A percentile compares a stretch with the other conserved stretches of the same genome.
phyloP scores from a whole-genome alignment of 1,284 basidiomycete genomes.

The Rugosomyces carneus region DNA sequence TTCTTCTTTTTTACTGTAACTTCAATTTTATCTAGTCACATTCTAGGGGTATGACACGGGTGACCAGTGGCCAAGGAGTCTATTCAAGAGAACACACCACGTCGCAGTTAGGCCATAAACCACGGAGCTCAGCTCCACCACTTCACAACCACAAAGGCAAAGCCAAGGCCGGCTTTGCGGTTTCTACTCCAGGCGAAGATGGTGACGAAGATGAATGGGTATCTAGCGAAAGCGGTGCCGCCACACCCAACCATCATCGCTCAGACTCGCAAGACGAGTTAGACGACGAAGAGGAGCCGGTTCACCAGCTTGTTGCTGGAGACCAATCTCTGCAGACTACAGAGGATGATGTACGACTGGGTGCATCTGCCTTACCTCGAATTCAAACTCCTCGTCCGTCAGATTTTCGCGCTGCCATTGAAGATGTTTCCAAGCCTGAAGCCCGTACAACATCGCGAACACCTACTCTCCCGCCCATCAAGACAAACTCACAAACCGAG shows the following conservation, averaged over 20 bases:
- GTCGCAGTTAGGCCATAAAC: conserved; percentile 24
- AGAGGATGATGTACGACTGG: conserved; percentile 10
- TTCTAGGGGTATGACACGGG: conserved; percentile 34
- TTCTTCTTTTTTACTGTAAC: conserved; percentile 13
- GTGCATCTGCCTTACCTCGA: conserved; percentile 25
- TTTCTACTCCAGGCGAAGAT: conserved; percentile 48
- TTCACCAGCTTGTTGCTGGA: conserved; percentile 11
- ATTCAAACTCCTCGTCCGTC: conserved; percentile 32
- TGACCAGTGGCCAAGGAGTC: conserved; percentile 44
- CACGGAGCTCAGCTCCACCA: conserved; percentile 16
- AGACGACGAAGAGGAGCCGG: conserved; percentile 22
- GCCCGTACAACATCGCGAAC: conserved; percentile 10
- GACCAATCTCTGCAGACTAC: conserved; percentile 12
- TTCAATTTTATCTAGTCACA: conserved; percentile 20
- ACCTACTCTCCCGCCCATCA: conserved; percentile 15
- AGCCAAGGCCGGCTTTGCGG: conserved; percentile 51
- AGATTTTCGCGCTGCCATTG: conserved; percentile 22
- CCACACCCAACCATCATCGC: conserved; percentile 46
- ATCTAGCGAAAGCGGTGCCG: conserved; percentile 68
- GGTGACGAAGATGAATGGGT: conserved; percentile 66
- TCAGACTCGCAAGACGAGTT: conserved; percentile 37
- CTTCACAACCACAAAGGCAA: conserved; percentile 27
- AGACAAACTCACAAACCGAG: conserved; percentile 11
- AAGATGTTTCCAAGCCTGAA: conserved; percentile 6
- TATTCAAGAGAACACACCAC: conserved; percentile 45